Evolutionary conservation across 768 basidiomycete species (phyloP).

Genomic region (Hemileccinum impolitum): DNA sequence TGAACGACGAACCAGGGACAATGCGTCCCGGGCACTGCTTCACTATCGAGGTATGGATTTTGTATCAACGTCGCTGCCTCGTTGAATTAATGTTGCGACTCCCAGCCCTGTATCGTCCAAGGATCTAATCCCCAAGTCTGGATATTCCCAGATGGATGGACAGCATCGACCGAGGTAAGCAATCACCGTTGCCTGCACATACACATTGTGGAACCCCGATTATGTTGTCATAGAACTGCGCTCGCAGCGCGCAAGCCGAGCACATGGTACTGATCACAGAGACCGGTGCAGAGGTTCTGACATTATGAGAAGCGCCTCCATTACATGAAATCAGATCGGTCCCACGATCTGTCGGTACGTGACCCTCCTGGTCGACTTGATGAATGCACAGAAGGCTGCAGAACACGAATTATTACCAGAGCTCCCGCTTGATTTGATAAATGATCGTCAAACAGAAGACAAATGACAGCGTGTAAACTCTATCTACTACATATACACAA

Average conservation of each 20-base stretch:
- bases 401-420: no score
- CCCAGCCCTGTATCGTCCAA: slow-evolving; percentile 73
- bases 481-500: neutral
- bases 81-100: neutral
- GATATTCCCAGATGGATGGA: slow-evolving; percentile 93
- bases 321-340: neutral
- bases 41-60: slow-evolving; percentile 72
- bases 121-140: slow-evolving; percentile 64
- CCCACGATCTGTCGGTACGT: no score
- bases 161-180: slow-evolving; percentile 79
- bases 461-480: no score
- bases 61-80: neutral
- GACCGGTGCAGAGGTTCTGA: slow-evolving; percentile 74
- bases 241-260: slow-evolving; percentile 81
- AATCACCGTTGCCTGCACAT: neutral
- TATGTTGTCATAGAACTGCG: slow-evolving; percentile 55
- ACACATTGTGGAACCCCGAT: neutral
- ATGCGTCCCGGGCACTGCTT: slow-evolving; percentile 90
- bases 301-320: slow-evolving; percentile 31
- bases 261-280: slow-evolving; percentile 87
- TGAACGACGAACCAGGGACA: slow-evolving; percentile 75
- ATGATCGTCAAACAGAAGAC: no score
- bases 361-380: no score
- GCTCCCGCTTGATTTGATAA: no score
- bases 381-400: no score